Evolutionary conservation across 768 basidiomycete species (phyloP), one percentile per base, ranked within the genome.

Genomic region (Mycena vulgaris): DNA sequence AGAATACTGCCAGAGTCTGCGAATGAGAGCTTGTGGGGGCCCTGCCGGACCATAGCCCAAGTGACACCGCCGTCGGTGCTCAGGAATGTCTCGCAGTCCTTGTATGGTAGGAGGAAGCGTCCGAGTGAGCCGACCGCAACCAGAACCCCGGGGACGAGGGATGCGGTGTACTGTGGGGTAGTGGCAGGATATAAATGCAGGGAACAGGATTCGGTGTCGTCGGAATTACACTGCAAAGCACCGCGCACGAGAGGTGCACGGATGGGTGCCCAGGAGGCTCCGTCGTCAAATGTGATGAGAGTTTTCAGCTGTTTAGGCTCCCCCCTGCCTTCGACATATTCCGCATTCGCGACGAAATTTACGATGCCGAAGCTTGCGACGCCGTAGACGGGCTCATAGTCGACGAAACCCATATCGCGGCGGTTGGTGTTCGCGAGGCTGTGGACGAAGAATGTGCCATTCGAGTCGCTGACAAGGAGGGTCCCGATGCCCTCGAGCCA

Each of bases 171-270:
- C 81, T 97, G 97, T 2, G 95, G 92, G 9, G 88, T 84, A 0
- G 96, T 96, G n/a, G 98, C 95, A 11, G 96, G 97, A 80, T 97
- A 93, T 11, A 99, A 82, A 78, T 99, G 96, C 0, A 99, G 85
- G 0, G 94, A 91, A 80, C 97, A 99, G 30, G 74, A 80, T 0
- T 89, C 86, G 5, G 72, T 68, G 68, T 93, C 86, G 4, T 79
- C 76, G 0, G 87, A 70, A 72, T 93, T 83, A 78, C 97, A 98
- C 0, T 78, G 55, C 45, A 47, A 6, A 85, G 77, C 9, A 99
- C n/a, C n/a, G n/a, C n/a, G n/a, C n/a, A n/a, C n/a, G n/a, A n/a
- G n/a, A n/a, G n/a, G n/a, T n/a, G n/a, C n/a, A n/a, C n/a, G n/a
- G n/a, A n/a, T n/a, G n/a, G n/a, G n/a, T n/a, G n/a, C n/a, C n/a